Base-by-base conservation (phyloP, 805 yeast species). In the Brettanomyces custersianus region DNA sequence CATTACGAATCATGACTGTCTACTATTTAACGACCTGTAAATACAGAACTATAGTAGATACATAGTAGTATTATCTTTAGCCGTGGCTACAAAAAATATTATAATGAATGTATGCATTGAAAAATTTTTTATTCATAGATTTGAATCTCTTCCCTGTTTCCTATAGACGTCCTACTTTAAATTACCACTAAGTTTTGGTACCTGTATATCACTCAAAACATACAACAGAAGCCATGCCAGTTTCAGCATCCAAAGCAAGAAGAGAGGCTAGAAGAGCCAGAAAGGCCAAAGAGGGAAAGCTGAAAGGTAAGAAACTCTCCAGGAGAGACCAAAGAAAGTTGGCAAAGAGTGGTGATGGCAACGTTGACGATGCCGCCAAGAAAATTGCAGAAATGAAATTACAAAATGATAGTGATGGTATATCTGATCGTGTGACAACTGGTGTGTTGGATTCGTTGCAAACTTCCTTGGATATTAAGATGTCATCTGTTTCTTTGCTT, bases 191-290 rank as follows among this genome's bases (percentile, higher is more conserved):
- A 11, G 12, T 16, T 5, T 13, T 10, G 7, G 34, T 11, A 21
- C n/a, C 15, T 20, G 17, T 5, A 18, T 23, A 23, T 23, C 12
- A 10, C 25, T 23, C 21, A n/a, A n/a, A n/a, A n/a, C n/a, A n/a
- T n/a, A n/a, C n/a, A n/a, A n/a, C n/a, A n/a, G n/a, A 12, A 13
- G 40, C 20, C 20, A 60, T 59, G 64, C 70, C 76, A 40, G 73
- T 78, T 47, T 90, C 97, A 39, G 78, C 96, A 47, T 87, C 96
- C 16, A 90, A 90, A 63, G 97, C 97, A 45, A 92, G 90, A 70
- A 85, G 98, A 80, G 96, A 90, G 47, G 95, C 95, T 47, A 90
- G 88, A 68, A 86, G 87, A 64, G 85, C 82, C 50, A 94, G 88
- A 66, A 86, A 88, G 65, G 82, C 80, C 49, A 94, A 85, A 41